Evolutionary conservation across 805 yeast species (phyloP), one percentile per base, ranked within the genome.

Genomic region (Candida tallmaniae): DNA sequence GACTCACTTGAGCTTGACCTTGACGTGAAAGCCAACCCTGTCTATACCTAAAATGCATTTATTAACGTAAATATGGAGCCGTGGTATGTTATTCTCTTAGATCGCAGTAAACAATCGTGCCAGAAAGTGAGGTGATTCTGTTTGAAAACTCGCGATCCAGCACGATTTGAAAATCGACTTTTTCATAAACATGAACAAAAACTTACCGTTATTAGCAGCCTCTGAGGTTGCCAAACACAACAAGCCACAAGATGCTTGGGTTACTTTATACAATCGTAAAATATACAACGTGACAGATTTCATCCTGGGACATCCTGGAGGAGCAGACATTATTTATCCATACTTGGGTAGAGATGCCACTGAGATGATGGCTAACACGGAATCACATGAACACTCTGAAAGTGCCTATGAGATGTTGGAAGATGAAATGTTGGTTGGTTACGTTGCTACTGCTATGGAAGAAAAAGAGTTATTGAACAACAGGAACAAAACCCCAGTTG

Each of bases 381-480:
- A 64, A 3, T 68, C 80, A 23, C 96, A 89, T 55, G 77, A 73
- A 32, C 96, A 90, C 58, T 79, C 93, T 4, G 90, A 84, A 42
- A 65, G 81, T 30, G 95, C 97, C 1, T 83, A 84, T 56, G 93
- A 85, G 34, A 81, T 89, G 73, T 65, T 90, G 43, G 84, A 82
- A 42, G 96, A 89, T 29, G 80, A 73, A 38, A 82, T 78, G 60
- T 58, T 86, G 41, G 76, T 90, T 27, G 96, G 95, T 0, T 82
- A 80, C 52, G 59, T 90, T 46, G 96, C 97, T 14, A 83, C 89
- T 1, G 72, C 66, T 5, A 81, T 76, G 40, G 96, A 88, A 60
- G 94, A 80, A 52, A 65, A 68, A 37, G 84, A 82, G 52, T 68
- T 86, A 35, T 56, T 87, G 39, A 62, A 76, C 24, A 81, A 81